Conservation (phyloP, 805 yeast genomes). For the Kodamaea lidongshanica region DNA sequence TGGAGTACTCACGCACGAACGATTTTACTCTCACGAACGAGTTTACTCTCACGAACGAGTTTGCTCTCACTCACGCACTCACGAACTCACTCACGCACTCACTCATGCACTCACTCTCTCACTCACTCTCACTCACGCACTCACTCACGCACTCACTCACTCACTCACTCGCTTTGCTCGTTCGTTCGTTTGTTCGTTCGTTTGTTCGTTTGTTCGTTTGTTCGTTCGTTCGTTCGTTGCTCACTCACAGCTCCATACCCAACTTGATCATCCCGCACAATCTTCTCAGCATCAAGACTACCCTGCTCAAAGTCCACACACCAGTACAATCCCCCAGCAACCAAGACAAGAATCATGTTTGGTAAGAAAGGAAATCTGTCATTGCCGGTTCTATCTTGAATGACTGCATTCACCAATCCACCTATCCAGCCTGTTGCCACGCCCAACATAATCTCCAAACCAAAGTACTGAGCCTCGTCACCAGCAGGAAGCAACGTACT, state of each 20-base stretch:
- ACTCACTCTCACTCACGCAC: no score
- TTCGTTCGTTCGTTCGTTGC: no score
- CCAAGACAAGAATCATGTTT: conserved; percentile 23
- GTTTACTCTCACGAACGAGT: no score
- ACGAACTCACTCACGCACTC: no score
- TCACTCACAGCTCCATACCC: background rate
- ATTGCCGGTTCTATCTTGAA: conserved; percentile 35
- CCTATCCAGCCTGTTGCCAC: conserved; percentile 40
- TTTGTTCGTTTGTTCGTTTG: no score
- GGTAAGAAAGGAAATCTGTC: conserved; percentile 34
- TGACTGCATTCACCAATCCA: conserved; percentile 30
- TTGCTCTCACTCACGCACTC: no score
- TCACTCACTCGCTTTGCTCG: no score
- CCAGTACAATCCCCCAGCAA: conserved; percentile 19
- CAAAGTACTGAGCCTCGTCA: conserved; percentile 39
- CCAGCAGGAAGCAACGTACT: conserved; percentile 36
- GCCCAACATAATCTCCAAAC: conserved; percentile 36
- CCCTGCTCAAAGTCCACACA: conserved; percentile 29
- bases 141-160: no score
- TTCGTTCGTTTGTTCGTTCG: no score
- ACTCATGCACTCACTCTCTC: no score
- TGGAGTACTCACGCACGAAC: background rate
- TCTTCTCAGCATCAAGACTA: conserved; percentile 18
- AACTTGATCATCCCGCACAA: conserved; percentile 2
- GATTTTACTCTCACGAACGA: no score